phyloP scores from a whole-genome alignment of 495 filamentous ascomycete genomes.

The Halenospora varia region DNA sequence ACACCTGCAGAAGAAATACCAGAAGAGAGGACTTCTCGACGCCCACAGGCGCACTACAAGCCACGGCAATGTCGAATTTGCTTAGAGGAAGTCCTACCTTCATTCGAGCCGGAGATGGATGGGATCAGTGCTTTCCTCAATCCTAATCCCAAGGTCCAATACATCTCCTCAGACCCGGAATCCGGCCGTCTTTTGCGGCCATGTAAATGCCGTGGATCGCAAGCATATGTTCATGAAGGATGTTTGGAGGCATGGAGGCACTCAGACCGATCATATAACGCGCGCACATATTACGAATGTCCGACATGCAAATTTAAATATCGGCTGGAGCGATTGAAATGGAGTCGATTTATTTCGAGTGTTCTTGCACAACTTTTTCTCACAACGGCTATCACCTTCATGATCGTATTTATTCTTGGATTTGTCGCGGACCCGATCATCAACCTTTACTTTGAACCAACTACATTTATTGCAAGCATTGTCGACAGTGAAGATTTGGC shows the following conservation, averaged over 20 bases:
- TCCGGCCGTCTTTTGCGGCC: conserved; percentile 81
- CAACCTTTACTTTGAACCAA: conserved; percentile 76
- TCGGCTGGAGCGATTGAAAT: conserved; percentile 70
- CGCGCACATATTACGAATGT: conserved; percentile 78
- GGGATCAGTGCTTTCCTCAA: conserved; percentile 60
- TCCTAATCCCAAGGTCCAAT: conserved; percentile 58
- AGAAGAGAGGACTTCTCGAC: conserved; percentile 27
- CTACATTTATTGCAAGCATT: conserved; percentile 37
- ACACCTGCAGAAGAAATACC: not conserved
- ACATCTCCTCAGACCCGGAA: conserved; percentile 71
- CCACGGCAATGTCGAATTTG: conserved; percentile 88
- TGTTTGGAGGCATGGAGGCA: conserved; percentile 86
- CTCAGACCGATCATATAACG: conserved; percentile 60
- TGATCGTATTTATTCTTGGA: conserved; percentile 72
- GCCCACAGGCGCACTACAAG: conserved; percentile 48
- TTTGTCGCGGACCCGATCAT: conserved; percentile 93
- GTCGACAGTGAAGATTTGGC: conserved; percentile 32
- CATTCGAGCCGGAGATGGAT: conserved; percentile 60
- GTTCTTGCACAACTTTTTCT: conserved; percentile 55
- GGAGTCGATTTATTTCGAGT: conserved; percentile 71
- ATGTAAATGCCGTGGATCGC: conserved; percentile 88
- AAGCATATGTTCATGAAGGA: conserved; percentile 92
- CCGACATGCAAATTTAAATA: conserved; percentile 87
- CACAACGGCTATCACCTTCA: conserved; percentile 63
- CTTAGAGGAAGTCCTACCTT: conserved; percentile 77